These are phyloP conservation scores for Millerago galiae DNA, from an alignment of 805 yeast species.

Conservation along the genomic window DNA sequence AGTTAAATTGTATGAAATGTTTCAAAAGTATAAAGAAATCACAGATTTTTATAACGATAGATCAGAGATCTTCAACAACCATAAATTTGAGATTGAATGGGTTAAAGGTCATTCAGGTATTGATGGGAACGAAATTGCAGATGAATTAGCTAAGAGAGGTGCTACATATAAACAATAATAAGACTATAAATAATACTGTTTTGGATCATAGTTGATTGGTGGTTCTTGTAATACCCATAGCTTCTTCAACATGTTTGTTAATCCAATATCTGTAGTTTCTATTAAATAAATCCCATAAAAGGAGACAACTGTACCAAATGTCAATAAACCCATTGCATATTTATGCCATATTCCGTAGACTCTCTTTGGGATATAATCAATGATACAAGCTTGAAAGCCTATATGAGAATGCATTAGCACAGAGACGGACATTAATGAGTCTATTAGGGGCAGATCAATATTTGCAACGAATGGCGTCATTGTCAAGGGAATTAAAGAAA, in stretches of 20 bases:
- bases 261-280: constrained; percentile 62
- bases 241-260: constrained; percentile 39
- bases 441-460: constrained; percentile 45
- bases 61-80: constrained; percentile 21
- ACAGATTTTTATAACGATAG: constrained; percentile 29
- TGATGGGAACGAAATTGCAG: constrained; percentile 74
- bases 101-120: constrained; percentile 70
- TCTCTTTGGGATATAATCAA: constrained; percentile 71
- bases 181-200: constrained; percentile 5
- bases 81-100: constrained; percentile 43
- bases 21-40: constrained; percentile 34
- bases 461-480: constrained; percentile 51
- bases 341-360: constrained; percentile 63
- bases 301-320: constrained; percentile 57
- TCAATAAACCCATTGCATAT: constrained; percentile 51
- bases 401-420: constrained; percentile 59
- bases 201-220: constrained; percentile 12
- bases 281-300: constrained; percentile 67
- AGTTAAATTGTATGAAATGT: constrained; percentile 31
- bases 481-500: constrained; percentile 58
- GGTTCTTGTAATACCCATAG: constrained; percentile 27
- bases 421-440: constrained; percentile 48
- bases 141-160: constrained; percentile 63
- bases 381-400: constrained; percentile 73
- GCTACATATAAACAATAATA: constrained; percentile 24